Percentiles rank a stretch among this genome's conserved stretches.
Evolutionary conservation across 495 filamentous ascomycete species (phyloP).

Genomic region (Xylaria flabelliformis): DNA sequence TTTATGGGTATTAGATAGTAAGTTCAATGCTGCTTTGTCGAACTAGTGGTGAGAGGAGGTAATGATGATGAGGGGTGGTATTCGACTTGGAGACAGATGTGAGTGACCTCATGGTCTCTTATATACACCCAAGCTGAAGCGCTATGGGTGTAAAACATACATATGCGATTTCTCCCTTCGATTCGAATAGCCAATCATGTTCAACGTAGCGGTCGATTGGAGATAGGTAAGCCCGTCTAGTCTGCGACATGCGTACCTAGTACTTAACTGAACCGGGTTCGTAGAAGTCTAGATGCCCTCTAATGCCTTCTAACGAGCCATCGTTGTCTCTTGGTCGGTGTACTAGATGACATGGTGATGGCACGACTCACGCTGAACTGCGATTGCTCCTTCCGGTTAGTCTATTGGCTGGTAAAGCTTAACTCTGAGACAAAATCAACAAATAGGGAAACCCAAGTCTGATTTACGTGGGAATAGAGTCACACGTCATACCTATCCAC

Average conservation of each 20-base stretch:
- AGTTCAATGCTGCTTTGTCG: neutral
- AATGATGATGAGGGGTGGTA: slow-evolving; percentile 2
- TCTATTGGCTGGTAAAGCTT: neutral
- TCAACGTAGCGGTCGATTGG: neutral
- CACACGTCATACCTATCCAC: neutral
- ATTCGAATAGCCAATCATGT: neutral
- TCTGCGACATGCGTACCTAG: neutral
- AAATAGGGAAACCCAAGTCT: neutral
- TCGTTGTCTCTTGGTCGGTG: neutral
- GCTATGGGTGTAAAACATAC: neutral
- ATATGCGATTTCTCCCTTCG: slow-evolving; percentile 12
- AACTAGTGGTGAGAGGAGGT: neutral
- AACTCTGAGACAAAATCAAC: neutral
- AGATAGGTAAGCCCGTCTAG: neutral
- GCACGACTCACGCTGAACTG: neutral
- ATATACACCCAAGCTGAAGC: neutral
- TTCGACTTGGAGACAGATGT: neutral
- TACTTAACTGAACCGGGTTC: neutral
- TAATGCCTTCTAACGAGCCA: neutral
- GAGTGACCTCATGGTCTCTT: neutral
- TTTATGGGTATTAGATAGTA: neutral
- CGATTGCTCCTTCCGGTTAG: neutral
- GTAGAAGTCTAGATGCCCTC: neutral
- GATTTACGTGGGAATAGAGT: neutral
- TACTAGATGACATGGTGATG: slow-evolving; percentile 12